Evolutionary conservation across 2,329 filamentous ascomycete genomes (phyloP), one percentile per base, ranked within the genome.

Genomic region (Xylariaceae sp.): DNA sequence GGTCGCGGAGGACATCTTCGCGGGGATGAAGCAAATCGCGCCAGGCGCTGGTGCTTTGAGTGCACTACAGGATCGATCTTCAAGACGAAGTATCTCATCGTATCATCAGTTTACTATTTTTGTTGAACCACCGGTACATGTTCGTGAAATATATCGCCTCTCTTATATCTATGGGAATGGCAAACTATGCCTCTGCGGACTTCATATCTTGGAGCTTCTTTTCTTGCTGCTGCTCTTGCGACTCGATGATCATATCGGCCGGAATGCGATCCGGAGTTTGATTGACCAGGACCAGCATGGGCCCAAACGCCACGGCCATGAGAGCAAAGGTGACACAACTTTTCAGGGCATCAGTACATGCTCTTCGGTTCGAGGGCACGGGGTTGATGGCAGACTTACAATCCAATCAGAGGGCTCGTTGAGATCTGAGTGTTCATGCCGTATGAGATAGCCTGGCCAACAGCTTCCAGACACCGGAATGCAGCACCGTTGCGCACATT

Each of bases 401-500:
- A 66, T 44, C 64, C 64, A 41, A 64, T 51, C 4, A 67, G 45
- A 24, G 64, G 63, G 33, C 59, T 54, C 19, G 58, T 61, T 24
- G 57, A 56, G 18, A 61, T 65, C 37, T 67, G 61, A 13, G 64
- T 67, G 40, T 68, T 68, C 57, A 68, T 66, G 24, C 64, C 63
- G 9, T 67, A 67, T 1, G 64, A 61, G 44, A 68, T 61, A 3
- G 64, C 64, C 45, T 68, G 64, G 16, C 65, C 64, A 18, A 67
- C 45, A 4, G 64, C 64, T 50, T 68, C 65, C 4, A 68, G 57
- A 29, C 64, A 67, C 33, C 64, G 55, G 43, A 68, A 67, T 28
- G 63, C 63, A 24, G 65, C 65, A 4, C 64, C 64, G 37, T 67
- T 68, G 2, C 65, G 63, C n/a, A 68, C 64, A 24, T 68, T 68